Evolutionary conservation across 2,329 filamentous ascomycete species (phyloP), one percentile per base, ranked within the genome.

Genomic region (Fusarium buxicola): DNA sequence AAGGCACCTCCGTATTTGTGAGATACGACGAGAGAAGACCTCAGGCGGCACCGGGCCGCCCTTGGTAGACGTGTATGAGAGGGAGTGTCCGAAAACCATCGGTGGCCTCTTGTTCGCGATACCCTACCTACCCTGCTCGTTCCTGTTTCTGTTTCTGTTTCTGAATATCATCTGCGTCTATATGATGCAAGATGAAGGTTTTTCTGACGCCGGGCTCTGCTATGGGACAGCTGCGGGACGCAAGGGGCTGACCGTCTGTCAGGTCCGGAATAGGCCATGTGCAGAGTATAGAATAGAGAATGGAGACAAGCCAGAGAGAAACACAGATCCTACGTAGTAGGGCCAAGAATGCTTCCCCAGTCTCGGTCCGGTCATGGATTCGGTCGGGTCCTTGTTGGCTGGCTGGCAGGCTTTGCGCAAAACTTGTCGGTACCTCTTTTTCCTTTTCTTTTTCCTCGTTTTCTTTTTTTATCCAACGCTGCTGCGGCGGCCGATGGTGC

Each of bases 11-110:
- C 49, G 43, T 46, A 21, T 21, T 21, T 69, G 43, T 69, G 67
- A 69, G 46, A 69, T 69, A 30, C 61, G 66, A 66, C 48, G 34
- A 52, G 45, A 50, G 21, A 63, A 52, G 38, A 38, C 53, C 36
- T 48, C 47, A 30, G 21, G 25, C 49, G 39, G 34, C 45, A 25
- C 12, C 28, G 25, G 52, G 39, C 55, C 47, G 38, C 30, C n/a
- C 31, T 44, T 30, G 31, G 39, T 25, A 36, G 43, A 16, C 25
- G 38, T 21, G 34, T 36, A 39, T 39, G 28, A 53, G 30, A 64
- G 55, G 52, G 63, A 69, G 66, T 65, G 66, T 32, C 67, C 62
- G 67, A 69, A 65, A 68, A 51, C 30, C 31, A 30, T 68, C 65
- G 67, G 65, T 54, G 41, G 16, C 56, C 45, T 57, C 39, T 35